Conservation (phyloP, 257 asterid species). For the Eustoma russellianum region DNA sequence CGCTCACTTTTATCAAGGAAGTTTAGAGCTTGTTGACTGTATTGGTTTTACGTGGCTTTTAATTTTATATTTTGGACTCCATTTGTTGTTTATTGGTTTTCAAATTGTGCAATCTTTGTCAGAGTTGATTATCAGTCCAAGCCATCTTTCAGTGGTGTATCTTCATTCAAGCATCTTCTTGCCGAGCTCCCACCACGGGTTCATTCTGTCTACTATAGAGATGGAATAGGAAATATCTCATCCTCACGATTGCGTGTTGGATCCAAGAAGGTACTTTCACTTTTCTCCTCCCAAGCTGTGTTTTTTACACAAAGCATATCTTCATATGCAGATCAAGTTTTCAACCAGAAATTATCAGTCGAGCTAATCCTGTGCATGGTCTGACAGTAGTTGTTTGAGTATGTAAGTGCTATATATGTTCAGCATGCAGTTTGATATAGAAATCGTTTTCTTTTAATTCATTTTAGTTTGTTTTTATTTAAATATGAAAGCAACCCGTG, state of each 20-base stretch:
- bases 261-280: conserved; percentile 59
- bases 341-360: too few relatives aligned
- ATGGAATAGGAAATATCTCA: conserved; percentile 85
- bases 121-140: conserved; percentile 92
- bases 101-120: conserved; percentile 20
- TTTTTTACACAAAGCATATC: too few relatives aligned
- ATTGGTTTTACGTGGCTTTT: neutral
- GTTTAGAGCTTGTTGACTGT: too few relatives aligned
- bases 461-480: too few relatives aligned
- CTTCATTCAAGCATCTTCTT: conserved; percentile 91
- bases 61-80: neutral
- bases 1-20: neutral
- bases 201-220: conserved; percentile 99
- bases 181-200: conserved; percentile 91
- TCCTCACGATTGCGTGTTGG: conserved; percentile 72
- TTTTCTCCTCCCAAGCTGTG: neutral
- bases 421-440: too few relatives aligned
- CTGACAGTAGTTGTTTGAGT: too few relatives aligned
- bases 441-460: too few relatives aligned
- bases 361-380: too few relatives aligned
- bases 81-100: conserved; percentile 10
- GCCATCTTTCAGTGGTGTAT: conserved; percentile 55
- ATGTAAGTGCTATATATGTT: too few relatives aligned
- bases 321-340: too few relatives aligned
- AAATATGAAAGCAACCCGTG: too few relatives aligned